Conservation (phyloP, 345 rosid genomes). For the Fremontodendron californicum region DNA sequence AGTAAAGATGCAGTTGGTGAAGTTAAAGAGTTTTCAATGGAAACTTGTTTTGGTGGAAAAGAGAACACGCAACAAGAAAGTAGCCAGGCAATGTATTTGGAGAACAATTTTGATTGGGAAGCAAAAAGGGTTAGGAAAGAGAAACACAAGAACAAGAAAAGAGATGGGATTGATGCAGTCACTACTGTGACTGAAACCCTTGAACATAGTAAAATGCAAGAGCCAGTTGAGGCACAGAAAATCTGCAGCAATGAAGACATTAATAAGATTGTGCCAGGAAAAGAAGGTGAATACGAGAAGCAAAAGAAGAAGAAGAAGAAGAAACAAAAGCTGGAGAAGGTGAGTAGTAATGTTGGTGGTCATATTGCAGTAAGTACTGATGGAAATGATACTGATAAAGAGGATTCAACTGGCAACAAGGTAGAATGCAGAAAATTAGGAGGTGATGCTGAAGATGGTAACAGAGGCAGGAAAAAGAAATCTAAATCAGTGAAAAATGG, state of each 20-base stretch:
- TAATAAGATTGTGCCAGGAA: background rate
- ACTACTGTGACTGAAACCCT: background rate
- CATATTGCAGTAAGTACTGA: background rate
- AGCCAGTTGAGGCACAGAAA: background rate
- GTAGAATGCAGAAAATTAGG: background rate
- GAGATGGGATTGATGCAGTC: too few species aligned
- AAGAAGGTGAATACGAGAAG: background rate
- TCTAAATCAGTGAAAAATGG: constrained; percentile 13
- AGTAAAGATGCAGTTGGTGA: background rate
- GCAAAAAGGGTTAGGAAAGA: background rate
- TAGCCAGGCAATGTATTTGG: background rate
- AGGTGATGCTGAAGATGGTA: constrained; percentile 11
- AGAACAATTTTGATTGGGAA: background rate
- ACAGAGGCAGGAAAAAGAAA: constrained; percentile 31
- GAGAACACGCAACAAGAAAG: background rate
- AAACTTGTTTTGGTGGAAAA: background rate
- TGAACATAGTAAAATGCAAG: background rate
- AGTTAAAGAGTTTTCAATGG: background rate
- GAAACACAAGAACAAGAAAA: too few species aligned
- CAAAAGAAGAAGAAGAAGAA: constrained; percentile 7
- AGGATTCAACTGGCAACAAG: background rate
- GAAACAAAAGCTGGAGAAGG: background rate
- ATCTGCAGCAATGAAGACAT: background rate
- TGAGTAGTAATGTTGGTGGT: background rate
- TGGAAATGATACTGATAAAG: background rate